A percentile compares a stretch with the other conserved stretches of the same genome.
phyloP scores from a whole-genome alignment of 352 stramenopile genomes.

The Phytophthora macrochlamydospora region DNA sequence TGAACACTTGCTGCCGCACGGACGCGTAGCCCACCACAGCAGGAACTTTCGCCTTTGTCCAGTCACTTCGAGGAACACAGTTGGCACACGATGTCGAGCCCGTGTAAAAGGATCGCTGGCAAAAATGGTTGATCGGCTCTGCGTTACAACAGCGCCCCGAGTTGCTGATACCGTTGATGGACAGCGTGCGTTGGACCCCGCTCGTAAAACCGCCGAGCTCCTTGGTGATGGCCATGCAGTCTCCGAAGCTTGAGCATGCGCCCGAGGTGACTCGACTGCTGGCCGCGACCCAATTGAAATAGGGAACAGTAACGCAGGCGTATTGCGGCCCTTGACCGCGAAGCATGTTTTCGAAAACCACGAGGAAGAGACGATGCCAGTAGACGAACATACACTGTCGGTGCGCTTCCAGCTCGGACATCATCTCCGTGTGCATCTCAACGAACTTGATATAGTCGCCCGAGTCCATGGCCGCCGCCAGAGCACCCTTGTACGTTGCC shows the following conservation, averaged over 20 bases:
- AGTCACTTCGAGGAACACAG: conserved; percentile 61
- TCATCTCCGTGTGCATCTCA: conserved; percentile 71
- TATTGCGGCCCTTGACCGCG: conserved; percentile 53
- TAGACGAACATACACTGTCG: conserved; percentile 84
- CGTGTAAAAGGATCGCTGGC: conserved; percentile 29
- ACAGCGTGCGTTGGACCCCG: conserved; percentile 28
- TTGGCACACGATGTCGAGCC: conserved; percentile 29
- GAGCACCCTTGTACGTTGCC: conserved; percentile 48
- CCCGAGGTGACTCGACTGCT: conserved; percentile 44
- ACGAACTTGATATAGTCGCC: conserved; percentile 68
- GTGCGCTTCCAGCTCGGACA: conserved; percentile 58
- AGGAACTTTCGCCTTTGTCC: conserved; percentile 40
- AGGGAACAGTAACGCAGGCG: conserved; percentile 79
- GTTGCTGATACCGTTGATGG: conserved; percentile 57
- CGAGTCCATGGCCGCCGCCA: conserved; percentile 57
- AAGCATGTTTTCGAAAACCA: conserved; percentile 86
- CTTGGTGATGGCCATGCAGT: conserved; percentile 48
- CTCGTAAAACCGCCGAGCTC: conserved; percentile 46
- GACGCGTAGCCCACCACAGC: conserved; percentile 46
- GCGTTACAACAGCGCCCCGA: conserved; percentile 44
- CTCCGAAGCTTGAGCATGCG: conserved; percentile 51
- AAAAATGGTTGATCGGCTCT: conserved; percentile 62
- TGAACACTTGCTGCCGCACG: conserved; percentile 56
- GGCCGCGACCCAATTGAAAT: conserved; percentile 77
- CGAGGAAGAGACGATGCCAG: conserved; percentile 76